phyloP scores from a whole-genome alignment of 176 grass and related monocot species.

The Paspalum notatum region DNA sequence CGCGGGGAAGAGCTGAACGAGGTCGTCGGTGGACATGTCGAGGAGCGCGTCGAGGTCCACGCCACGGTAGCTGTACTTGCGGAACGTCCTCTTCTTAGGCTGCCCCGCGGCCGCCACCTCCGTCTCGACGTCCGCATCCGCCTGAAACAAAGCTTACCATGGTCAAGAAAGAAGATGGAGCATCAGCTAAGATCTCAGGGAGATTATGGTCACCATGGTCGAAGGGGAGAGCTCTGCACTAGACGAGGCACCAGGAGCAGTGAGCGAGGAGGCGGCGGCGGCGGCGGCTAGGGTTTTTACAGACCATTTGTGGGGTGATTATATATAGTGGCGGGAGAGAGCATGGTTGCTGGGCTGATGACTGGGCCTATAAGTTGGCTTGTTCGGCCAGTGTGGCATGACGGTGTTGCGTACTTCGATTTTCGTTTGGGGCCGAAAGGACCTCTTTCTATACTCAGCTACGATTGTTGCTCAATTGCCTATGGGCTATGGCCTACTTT shows the following conservation, averaged over 20 bases:
- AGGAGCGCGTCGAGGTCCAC: slow-evolving; percentile 95
- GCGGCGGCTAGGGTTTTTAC: slow-evolving; percentile 45
- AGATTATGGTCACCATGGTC: slow-evolving; percentile 47
- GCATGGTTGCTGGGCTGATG: too few species aligned
- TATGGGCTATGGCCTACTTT: too few species aligned
- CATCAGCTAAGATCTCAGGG: neutral
- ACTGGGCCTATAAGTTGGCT: too few species aligned
- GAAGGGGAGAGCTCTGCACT: neutral
- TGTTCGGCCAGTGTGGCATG: too few species aligned
- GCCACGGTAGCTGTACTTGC: slow-evolving; percentile 97
- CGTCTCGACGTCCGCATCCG: slow-evolving; percentile 61
- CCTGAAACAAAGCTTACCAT: slow-evolving; percentile 43
- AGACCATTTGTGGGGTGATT: neutral
- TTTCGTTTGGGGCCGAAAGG: too few species aligned
- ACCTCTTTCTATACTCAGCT: too few species aligned
- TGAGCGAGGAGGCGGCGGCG: neutral
- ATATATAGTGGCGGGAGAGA: too few species aligned
- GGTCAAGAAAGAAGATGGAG: too few species aligned
- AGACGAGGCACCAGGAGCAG: neutral
- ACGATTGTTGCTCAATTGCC: too few species aligned
- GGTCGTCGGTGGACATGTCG: too few species aligned
- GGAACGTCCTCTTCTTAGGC: slow-evolving; percentile 99
- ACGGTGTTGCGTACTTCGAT: too few species aligned
- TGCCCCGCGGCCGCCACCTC: slow-evolving; percentile 54
- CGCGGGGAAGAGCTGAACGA: too few species aligned